phyloP scores from a whole-genome alignment of 2,329 filamentous ascomycete species.

The Cadophora sp. region DNA sequence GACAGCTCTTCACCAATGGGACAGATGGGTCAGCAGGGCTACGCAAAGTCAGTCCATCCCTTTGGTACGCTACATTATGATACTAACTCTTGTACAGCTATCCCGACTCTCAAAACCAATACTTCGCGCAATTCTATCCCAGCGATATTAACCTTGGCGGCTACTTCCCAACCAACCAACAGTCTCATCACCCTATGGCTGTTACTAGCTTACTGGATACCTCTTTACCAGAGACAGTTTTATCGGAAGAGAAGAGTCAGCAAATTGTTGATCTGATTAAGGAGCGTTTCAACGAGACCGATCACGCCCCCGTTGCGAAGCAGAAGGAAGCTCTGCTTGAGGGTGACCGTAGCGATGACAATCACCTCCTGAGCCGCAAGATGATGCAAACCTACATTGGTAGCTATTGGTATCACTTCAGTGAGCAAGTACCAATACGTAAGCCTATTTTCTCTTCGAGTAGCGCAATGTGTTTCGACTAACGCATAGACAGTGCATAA shows the following conservation, averaged over 20 bases:
- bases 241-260: conserved; percentile 88
- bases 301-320: conserved; percentile 74
- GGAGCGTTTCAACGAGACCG: conserved; percentile 80
- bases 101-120: conserved; percentile 58
- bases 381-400: conserved; percentile 97
- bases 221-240: conserved; percentile 76
- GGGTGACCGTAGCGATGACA: conserved; percentile 72
- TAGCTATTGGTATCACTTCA: conserved; percentile 95
- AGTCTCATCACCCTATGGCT: conserved; percentile 82
- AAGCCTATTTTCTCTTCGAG: conserved; percentile 22
- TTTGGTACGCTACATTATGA: neutral
- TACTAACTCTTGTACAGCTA: conserved; percentile 53
- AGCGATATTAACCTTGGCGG: conserved; percentile 59
- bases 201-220: conserved; percentile 86
- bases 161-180: conserved; percentile 58
- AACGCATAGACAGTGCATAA: conserved; percentile 67
- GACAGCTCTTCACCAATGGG: conserved; percentile 59
- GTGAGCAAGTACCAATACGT: conserved; percentile 87
- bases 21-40: conserved; percentile 56
- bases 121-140: conserved; percentile 57
- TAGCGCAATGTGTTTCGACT: conserved; percentile 19
- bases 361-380: conserved; percentile 77
- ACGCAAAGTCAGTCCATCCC: conserved; percentile 55
- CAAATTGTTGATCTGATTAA: conserved; percentile 84
- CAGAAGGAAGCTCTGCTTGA: conserved; percentile 80